These are phyloP conservation scores for Eucalyptus curtisii DNA, from an alignment of 345 rosid species.

Conservation along the genomic window DNA sequence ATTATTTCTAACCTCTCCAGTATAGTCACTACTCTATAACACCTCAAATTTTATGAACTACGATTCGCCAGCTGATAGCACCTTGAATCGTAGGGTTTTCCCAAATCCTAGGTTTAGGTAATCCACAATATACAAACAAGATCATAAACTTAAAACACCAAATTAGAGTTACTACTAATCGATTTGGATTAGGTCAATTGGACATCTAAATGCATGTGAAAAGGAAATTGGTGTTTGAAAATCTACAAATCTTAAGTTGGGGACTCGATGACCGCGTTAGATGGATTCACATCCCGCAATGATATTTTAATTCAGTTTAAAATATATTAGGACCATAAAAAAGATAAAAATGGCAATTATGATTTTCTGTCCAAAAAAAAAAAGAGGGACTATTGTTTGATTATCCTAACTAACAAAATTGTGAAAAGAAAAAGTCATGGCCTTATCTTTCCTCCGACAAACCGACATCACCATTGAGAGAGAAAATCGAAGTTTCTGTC, in stretches of 20 bases:
- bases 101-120: background rate
- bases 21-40: background rate
- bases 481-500: background rate
- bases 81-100: background rate
- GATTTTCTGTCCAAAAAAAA: too few relatives aligned
- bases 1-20: background rate
- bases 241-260: background rate
- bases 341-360: background rate
- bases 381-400: background rate
- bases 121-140: background rate
- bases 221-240: background rate
- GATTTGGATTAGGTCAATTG: background rate
- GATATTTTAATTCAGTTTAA: background rate
- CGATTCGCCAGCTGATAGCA: background rate
- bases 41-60: background rate
- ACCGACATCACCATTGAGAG: background rate
- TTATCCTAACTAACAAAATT: background rate
- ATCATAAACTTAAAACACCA: background rate
- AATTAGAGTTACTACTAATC: background rate
- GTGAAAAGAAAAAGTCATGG: background rate
- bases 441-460: background rate
- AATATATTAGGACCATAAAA: background rate
- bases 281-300: accelerated
- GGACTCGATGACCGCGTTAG: accelerated
- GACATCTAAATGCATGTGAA: background rate